Base-by-base conservation (phyloP, 192 early-diverging fungal species). In the Entomortierella parvispora region DNA sequence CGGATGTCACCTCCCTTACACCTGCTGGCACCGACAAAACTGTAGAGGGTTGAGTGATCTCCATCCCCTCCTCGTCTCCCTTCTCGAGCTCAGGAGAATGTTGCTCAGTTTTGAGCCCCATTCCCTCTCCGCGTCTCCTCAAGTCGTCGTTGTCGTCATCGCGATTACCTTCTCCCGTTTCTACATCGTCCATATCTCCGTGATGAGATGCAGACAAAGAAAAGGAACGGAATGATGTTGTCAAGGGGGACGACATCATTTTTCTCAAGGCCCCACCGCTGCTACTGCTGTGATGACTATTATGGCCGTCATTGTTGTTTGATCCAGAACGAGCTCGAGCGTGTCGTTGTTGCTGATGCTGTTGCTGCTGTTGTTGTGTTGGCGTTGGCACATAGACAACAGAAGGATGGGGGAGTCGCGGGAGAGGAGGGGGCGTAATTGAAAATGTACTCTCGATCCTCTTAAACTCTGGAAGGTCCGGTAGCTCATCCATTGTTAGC, bases 401-500 rank as follows among this genome's bases (percentile, higher is more conserved):
- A 9, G 7, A 12, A 40, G 12, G 47, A 48, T 10, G 44, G 48
- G 4, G 62, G 49, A 28, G 67, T 52, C 26, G 50, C 34, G 10
- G 67, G 46, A 17, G 37, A 9, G 46, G 37, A 0, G 67, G 59
- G 8, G 47, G 43, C 15, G 65, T 18, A 9, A 33, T n/a, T 18
- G 31, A 8, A 31, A 40, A 23, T 22, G 29, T 50, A 2, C 22
- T 20, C 1, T 42, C 49, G 1, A 45, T 12, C 0, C 14, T 15
- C 33, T 61, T 58, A 22, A 77, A 77, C 25, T 77, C 74, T 29
- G 74, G 74, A 0, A 77, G 55, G 23, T 77, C 74, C 10, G 74
- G 74, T 9, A 68, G 26, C 28, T 77, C 74, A 43, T 77, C 74
- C 74, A 77, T 77, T 2, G 74, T 58, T 29, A 77, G 26, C 18